These are phyloP conservation scores for Fusarium sambucinum DNA, from an alignment of 2,329 filamentous ascomycete genomes.

Conservation along the genomic window DNA sequence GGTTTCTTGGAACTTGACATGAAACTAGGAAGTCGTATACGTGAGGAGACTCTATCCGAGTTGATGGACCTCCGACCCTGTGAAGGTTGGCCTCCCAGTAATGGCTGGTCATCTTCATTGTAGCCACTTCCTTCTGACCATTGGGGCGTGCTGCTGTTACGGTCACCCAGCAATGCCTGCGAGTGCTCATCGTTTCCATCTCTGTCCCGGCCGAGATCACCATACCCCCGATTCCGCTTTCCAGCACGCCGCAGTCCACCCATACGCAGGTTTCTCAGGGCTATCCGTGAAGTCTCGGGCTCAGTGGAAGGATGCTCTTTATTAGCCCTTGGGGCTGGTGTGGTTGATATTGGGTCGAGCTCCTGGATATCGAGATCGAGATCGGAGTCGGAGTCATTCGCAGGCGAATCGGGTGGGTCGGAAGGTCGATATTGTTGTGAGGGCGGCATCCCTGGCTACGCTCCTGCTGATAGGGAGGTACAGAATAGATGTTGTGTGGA, in stretches of 20 bases:
- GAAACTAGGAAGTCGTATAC: constrained; percentile 75
- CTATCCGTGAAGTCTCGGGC: constrained; percentile 70
- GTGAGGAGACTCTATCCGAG: constrained; percentile 57
- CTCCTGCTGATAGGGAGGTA: constrained; percentile 25
- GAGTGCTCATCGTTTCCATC: constrained; percentile 74
- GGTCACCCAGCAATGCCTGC: constrained; percentile 74
- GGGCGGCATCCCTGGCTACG: constrained; percentile 67
- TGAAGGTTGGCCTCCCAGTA: constrained; percentile 64
- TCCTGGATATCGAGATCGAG: constrained; percentile 84
- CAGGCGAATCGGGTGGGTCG: constrained; percentile 73
- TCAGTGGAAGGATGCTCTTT: constrained; percentile 51
- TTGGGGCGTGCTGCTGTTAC: constrained; percentile 65
- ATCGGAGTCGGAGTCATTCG: constrained; percentile 78
- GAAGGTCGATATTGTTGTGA: constrained; percentile 64
- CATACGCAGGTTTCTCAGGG: constrained; percentile 78
- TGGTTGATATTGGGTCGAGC: constrained; percentile 73
- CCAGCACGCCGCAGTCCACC: constrained; percentile 69
- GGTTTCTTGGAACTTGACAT: constrained; percentile 60
- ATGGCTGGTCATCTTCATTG: constrained; percentile 77
- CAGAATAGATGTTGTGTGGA: constrained; percentile 33
- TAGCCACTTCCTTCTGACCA: constrained; percentile 71
- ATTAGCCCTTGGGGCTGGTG: constrained; percentile 50
- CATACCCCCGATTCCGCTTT: constrained; percentile 68
- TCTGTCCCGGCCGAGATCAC: constrained; percentile 68
- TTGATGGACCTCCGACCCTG: constrained; percentile 48